Conservation (phyloP, 2,329 filamentous ascomycete species). For the Onygenales sp. region DNA sequence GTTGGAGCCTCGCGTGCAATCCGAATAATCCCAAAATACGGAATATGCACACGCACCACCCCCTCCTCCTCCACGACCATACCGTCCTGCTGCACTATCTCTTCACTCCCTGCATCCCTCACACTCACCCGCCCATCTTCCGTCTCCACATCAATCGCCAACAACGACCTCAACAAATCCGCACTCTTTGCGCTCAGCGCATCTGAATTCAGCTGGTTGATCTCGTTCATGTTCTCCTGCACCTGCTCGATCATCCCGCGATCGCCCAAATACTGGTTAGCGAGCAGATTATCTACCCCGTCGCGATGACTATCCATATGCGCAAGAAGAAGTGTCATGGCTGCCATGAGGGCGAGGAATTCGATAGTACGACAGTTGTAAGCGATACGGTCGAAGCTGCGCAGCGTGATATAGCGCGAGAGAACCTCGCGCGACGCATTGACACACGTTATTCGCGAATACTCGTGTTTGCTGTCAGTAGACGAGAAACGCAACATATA, state of each 20-base stretch:
- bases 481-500: slow-evolving; percentile 37
- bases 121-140: too few species aligned
- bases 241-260: slow-evolving; percentile 31
- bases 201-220: slow-evolving; percentile 21
- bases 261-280: slow-evolving; percentile 31
- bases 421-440: slow-evolving; percentile 45
- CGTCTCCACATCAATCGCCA: too few species aligned
- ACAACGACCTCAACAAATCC: too few species aligned
- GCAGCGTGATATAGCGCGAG: slow-evolving; percentile 39
- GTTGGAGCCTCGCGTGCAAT: too few species aligned
- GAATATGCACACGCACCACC: too few species aligned
- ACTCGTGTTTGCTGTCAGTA: slow-evolving; percentile 29
- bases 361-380: slow-evolving; percentile 18
- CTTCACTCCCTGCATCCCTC: too few species aligned
- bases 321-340: slow-evolving; percentile 16
- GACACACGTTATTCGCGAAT: slow-evolving; percentile 41
- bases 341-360: slow-evolving; percentile 19
- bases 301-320: slow-evolving; percentile 16
- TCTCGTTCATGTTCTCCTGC: slow-evolving; percentile 25
- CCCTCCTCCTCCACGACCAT: too few species aligned
- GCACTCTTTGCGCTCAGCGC: slow-evolving; percentile 11
- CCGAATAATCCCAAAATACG: too few species aligned
- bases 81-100: too few species aligned
- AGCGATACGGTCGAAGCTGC: slow-evolving; percentile 20
- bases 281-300: slow-evolving; percentile 12